Evolutionary conservation across 805 yeast species (phyloP).

Genomic region (Peterozyma xylosa): DNA sequence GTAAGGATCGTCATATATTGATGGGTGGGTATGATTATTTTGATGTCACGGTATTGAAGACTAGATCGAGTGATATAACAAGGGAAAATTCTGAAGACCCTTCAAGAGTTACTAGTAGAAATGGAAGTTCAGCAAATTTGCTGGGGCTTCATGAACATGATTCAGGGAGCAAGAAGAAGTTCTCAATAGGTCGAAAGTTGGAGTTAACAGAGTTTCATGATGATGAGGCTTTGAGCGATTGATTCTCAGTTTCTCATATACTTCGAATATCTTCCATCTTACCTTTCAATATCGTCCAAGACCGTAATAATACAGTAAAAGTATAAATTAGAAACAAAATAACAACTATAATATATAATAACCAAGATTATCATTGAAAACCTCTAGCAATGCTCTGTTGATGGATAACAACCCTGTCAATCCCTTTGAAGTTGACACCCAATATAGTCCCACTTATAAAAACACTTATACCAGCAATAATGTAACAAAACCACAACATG

Average conservation of each 20-base stretch:
- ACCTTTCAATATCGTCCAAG: background rate
- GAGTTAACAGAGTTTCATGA: conserved; percentile 1
- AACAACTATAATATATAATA: background rate
- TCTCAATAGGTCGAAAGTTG: conserved; percentile 4
- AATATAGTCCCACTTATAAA: conserved; percentile 40
- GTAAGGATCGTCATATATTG: conserved; percentile 21
- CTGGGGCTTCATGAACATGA: background rate
- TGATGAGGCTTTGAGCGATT: too few relatives aligned
- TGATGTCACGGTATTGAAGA: conserved; percentile 46
- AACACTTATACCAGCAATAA: conserved; percentile 43
- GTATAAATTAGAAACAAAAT: too few relatives aligned
- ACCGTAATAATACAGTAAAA: background rate
- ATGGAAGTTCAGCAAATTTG: conserved; percentile 16
- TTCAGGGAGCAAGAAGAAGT: background rate
- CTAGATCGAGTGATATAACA: conserved; percentile 27
- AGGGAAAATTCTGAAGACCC: conserved; percentile 9
- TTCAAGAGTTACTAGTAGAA: conserved; percentile 20
- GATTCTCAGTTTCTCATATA: too few relatives aligned
- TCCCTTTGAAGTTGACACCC: conserved; percentile 30
- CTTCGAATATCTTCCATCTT: too few relatives aligned
- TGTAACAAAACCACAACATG: conserved; percentile 39
- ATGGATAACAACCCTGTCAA: conserved; percentile 26
- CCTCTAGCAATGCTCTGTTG: conserved; percentile 6
- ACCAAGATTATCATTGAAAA: background rate
- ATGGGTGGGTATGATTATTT: conserved; percentile 57